These are phyloP conservation scores for Xylariaceae sp. DNA, from an alignment of 2,329 filamentous ascomycete species.

Conservation along the genomic window DNA sequence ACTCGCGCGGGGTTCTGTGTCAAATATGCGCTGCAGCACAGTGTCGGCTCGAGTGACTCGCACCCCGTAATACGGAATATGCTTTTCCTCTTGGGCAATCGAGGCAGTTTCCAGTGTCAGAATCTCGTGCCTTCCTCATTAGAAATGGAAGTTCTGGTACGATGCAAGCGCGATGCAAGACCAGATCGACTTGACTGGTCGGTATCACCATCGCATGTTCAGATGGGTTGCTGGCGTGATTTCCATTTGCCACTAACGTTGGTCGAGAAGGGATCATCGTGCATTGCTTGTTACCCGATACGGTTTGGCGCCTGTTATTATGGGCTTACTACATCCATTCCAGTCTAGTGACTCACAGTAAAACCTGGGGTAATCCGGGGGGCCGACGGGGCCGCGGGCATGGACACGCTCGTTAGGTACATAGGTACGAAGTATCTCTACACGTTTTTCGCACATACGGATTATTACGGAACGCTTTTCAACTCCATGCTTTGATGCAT, in stretches of 20 bases:
- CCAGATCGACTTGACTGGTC: constrained; percentile 10
- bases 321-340: background rate
- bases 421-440: too few relatives aligned
- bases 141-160: constrained; percentile 1
- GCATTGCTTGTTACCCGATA: constrained; percentile 19
- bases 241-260: constrained; percentile 7
- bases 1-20: background rate
- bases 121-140: background rate
- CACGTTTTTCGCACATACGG: background rate
- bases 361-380: constrained; percentile 27
- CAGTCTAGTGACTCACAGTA: background rate
- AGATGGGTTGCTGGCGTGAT: constrained; percentile 26
- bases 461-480: background rate
- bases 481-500: too few relatives aligned
- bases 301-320: constrained; percentile 12
- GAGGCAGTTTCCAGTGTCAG: background rate
- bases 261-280: constrained; percentile 15
- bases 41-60: too few relatives aligned
- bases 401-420: background rate
- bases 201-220: constrained; percentile 25
- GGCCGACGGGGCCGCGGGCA: background rate
- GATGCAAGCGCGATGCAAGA: constrained; percentile 16
- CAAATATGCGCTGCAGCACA: background rate
- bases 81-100: too few relatives aligned
- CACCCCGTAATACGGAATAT: too few relatives aligned